phyloP scores from a whole-genome alignment of 1,284 basidiomycete genomes.

The Heterobasidion occidentale region DNA sequence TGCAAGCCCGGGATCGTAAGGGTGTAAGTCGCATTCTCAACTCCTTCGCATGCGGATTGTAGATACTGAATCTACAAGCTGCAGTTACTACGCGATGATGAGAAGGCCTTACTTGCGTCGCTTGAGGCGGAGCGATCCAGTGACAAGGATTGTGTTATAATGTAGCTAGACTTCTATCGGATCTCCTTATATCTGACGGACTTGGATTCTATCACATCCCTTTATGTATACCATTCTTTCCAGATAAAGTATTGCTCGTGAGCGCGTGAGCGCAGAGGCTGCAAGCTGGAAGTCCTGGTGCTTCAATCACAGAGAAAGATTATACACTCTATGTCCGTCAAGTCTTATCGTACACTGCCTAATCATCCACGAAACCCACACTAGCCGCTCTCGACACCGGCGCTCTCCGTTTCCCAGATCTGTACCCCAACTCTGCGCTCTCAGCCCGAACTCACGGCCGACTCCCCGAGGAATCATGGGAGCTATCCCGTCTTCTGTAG shows the following conservation, averaged over 20 bases:
- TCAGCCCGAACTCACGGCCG: background rate
- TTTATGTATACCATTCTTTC: too few relatives aligned
- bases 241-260: too few relatives aligned
- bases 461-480: background rate
- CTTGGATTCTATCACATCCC: too few relatives aligned
- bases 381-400: background rate
- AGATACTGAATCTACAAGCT: constrained; percentile 2
- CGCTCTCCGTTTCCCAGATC: background rate
- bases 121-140: constrained; percentile 28
- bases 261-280: too few relatives aligned
- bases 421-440: background rate
- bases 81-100: constrained; percentile 31
- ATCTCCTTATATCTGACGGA: too few relatives aligned
- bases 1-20: constrained; percentile 63
- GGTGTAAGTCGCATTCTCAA: constrained; percentile 35
- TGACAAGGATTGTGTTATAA: constrained; percentile 46
- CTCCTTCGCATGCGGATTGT: background rate
- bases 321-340: too few relatives aligned
- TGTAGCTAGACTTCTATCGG: constrained; percentile 30
- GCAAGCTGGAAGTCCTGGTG: too few relatives aligned
- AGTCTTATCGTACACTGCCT: background rate
- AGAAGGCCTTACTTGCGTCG: constrained; percentile 53
- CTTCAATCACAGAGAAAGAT: too few relatives aligned
- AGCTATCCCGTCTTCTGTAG: background rate
- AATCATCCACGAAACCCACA: background rate